Percentiles rank a stretch among this genome's conserved stretches.
Evolutionary conservation across 306 rosid genomes (phyloP).

Genomic region (Vicia faba): DNA sequence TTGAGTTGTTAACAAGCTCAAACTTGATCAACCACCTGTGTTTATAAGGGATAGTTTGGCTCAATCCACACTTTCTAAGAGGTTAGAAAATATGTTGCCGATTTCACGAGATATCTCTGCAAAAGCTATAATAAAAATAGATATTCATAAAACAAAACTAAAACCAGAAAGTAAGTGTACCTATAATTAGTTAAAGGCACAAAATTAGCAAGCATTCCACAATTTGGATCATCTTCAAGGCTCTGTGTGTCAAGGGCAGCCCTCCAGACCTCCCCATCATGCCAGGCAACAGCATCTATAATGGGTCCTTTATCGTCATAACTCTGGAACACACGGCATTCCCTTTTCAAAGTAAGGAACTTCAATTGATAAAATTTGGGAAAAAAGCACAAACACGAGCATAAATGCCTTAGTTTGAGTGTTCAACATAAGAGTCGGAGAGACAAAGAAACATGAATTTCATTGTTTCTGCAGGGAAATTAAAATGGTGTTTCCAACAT

Average conservation of each 20-base stretch:
- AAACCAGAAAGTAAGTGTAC: constrained; percentile 48
- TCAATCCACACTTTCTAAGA: too few species aligned
- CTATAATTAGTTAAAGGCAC: constrained; percentile 86
- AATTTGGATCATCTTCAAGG: constrained; percentile 76
- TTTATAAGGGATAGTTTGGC: too few species aligned
- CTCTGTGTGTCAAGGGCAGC: constrained; percentile 88
- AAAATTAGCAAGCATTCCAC: constrained; percentile 82
- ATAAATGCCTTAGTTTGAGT: constrained; percentile 20
- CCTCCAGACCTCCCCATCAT: constrained; percentile 96
- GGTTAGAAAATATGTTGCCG: not conserved
- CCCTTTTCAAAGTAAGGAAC: constrained; percentile 32
- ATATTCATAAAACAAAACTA: constrained; percentile 22
- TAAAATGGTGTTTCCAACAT: constrained; percentile 29
- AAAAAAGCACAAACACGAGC: constrained; percentile 6
- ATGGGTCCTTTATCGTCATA: constrained; percentile 90
- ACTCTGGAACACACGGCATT: constrained; percentile 54
- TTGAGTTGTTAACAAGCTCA: too few species aligned
- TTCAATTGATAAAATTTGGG: constrained; percentile 9
- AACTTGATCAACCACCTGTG: too few species aligned
- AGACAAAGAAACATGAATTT: constrained; percentile 15
- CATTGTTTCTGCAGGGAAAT: not conserved
- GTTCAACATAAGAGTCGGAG: constrained; percentile 9
- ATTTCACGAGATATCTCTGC: constrained; percentile 23
- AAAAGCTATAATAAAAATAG: constrained; percentile 27
- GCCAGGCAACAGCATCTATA: constrained; percentile 96